phyloP scores from a whole-genome alignment of 2,329 filamentous ascomycete genomes.

The Botrytis galanthina region DNA sequence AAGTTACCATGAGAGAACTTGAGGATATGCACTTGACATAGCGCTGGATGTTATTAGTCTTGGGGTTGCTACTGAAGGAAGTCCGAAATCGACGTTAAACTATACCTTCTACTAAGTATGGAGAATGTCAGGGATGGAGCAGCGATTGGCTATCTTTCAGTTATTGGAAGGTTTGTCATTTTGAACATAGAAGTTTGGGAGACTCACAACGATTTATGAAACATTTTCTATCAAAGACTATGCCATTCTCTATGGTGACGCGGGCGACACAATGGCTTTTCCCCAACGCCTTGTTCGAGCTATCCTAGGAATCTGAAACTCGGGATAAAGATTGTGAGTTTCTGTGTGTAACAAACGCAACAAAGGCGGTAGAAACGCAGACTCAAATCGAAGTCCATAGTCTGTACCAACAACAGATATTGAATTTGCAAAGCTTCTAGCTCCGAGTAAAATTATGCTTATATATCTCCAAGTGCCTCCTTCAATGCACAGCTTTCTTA shows the following conservation, averaged over 20 bases:
- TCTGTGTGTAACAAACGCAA: background rate
- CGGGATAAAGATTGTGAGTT: background rate
- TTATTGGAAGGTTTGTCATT: background rate
- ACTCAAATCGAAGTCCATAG: background rate
- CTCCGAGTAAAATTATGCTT: background rate
- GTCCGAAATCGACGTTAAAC: conserved; percentile 12
- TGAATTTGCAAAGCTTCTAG: background rate
- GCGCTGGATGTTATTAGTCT: background rate
- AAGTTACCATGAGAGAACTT: background rate
- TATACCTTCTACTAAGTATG: background rate
- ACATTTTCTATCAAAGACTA: background rate
- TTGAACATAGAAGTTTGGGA: background rate
- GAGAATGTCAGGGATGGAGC: background rate
- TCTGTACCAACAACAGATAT: background rate
- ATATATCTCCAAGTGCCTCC: background rate
- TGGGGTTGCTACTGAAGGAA: background rate
- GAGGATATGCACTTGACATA: background rate
- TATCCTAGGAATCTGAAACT: background rate
- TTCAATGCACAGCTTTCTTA: background rate
- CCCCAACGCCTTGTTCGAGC: no score
- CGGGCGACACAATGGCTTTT: background rate
- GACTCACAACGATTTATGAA: background rate
- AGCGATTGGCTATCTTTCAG: background rate
- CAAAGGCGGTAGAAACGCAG: background rate
- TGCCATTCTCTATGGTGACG: background rate